A percentile compares a stretch with the other conserved stretches of the same genome.
Conservation (phyloP, 352 stramenopile genomes). For the Detonula confervacea region DNA sequence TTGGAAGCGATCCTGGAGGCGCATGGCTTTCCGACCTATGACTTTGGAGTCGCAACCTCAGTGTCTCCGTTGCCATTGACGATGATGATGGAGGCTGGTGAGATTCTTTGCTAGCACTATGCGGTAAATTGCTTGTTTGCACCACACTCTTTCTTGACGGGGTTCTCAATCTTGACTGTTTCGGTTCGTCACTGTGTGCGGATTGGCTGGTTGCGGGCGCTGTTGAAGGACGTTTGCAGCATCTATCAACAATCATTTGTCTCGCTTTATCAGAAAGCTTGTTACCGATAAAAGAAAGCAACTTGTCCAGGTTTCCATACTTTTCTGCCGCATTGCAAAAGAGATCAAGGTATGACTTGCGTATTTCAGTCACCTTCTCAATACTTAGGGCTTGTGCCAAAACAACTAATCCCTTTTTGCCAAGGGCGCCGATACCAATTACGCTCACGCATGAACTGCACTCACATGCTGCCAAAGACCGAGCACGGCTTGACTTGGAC, state of each 20-base stretch:
- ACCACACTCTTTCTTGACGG: constrained; percentile 26
- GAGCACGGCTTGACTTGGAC: constrained; percentile 64
- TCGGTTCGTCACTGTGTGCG: constrained; percentile 22
- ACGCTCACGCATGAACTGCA: constrained; percentile 65
- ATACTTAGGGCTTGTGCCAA: constrained; percentile 66
- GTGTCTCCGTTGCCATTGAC: constrained; percentile 25
- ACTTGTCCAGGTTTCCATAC: constrained; percentile 71
- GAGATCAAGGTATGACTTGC: constrained; percentile 74
- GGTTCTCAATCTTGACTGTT: constrained; percentile 24
- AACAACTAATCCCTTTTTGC: constrained; percentile 75
- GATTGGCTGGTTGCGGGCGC: constrained; percentile 20
- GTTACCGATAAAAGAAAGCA: constrained; percentile 60
- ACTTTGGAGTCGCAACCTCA: constrained; percentile 36
- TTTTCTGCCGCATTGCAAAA: constrained; percentile 68
- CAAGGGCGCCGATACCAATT: constrained; percentile 68
- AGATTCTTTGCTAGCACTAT: constrained; percentile 3
- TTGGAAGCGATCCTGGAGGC: constrained; percentile 8
- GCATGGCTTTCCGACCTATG: constrained; percentile 12
- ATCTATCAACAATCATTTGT: constrained; percentile 67
- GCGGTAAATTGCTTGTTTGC: constrained; percentile 13
- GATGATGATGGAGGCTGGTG: constrained; percentile 29
- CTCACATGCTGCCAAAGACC: constrained; percentile 65
- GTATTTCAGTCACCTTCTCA: constrained; percentile 80
- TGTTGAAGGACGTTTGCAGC: constrained; percentile 43
- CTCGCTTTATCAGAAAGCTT: constrained; percentile 61